phyloP scores from a whole-genome alignment of 2,329 filamentous ascomycete genomes.

The Bisporella sp. region DNA sequence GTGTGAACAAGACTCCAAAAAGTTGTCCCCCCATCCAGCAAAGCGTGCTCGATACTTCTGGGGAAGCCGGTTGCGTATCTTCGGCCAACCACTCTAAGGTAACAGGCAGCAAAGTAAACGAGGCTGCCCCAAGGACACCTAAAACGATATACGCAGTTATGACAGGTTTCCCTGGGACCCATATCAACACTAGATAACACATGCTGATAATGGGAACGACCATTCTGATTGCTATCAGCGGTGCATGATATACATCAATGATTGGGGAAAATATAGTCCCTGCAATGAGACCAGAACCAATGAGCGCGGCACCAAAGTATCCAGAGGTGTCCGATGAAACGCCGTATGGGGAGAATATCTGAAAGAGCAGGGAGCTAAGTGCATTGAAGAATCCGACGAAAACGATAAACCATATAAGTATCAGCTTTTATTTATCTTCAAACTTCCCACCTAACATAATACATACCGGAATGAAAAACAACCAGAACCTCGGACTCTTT shows the following conservation, averaged over 20 bases:
- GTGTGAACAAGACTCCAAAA: constrained; percentile 76
- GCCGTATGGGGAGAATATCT: constrained; percentile 80
- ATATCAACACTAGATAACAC: constrained; percentile 73
- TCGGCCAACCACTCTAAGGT: constrained; percentile 83
- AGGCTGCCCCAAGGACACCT: constrained; percentile 69
- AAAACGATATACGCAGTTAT: constrained; percentile 68
- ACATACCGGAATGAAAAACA: constrained; percentile 59
- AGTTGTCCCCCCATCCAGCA: constrained; percentile 86
- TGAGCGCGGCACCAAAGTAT: constrained; percentile 82
- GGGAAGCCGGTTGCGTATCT: constrained; percentile 77
- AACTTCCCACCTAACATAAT: too few species aligned
- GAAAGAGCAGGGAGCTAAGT: constrained; percentile 79
- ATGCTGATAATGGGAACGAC: constrained; percentile 67
- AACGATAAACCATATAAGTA: constrained; percentile 47
- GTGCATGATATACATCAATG: constrained; percentile 77
- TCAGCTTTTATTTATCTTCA: too few species aligned
- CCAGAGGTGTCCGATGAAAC: constrained; percentile 80
- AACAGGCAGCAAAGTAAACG: constrained; percentile 75
- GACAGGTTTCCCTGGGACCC: constrained; percentile 54
- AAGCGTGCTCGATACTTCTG: constrained; percentile 76
- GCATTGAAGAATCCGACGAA: constrained; percentile 95
- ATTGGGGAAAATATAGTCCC: constrained; percentile 74
- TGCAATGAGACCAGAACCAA: constrained; percentile 75
- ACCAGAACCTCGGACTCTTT: constrained; percentile 66
- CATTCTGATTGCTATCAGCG: constrained; percentile 64